Conservation (phyloP, 2,329 filamentous ascomycete genomes). For the Clarireedia paspali region DNA sequence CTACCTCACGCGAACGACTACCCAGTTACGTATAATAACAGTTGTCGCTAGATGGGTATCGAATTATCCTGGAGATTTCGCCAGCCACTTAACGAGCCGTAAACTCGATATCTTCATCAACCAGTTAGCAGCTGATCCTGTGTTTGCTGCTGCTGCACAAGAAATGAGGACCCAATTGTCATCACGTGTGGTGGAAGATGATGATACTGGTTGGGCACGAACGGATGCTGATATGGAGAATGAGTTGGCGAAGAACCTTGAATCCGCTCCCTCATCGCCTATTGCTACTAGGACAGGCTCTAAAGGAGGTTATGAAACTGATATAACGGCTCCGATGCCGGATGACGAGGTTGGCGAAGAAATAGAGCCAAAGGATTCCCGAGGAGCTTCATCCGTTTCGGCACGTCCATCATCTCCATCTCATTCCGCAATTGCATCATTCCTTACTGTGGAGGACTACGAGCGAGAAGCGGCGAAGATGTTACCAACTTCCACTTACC, state of each 20-base stretch:
- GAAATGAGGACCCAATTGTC: constrained; percentile 79
- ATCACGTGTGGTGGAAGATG: constrained; percentile 67
- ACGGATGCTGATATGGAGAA: constrained; percentile 52
- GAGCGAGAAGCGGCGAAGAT: constrained; percentile 69
- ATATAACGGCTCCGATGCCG: neutral
- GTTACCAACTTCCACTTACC: constrained; percentile 61
- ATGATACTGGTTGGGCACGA: constrained; percentile 89
- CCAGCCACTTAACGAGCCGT: constrained; percentile 63
- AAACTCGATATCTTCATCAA: constrained; percentile 68
- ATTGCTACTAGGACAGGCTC: constrained; percentile 13
- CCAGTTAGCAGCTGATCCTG: constrained; percentile 66
- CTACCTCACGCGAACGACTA: constrained; percentile 69
- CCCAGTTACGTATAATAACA: constrained; percentile 76
- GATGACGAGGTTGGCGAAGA: constrained; percentile 17
- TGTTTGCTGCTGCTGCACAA: constrained; percentile 77
- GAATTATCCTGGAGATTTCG: constrained; percentile 88
- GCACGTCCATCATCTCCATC: constrained; percentile 17
- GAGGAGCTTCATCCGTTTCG: constrained; percentile 20
- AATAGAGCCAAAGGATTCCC: constrained; percentile 21
- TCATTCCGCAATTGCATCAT: constrained; percentile 30
- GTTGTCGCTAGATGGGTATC: constrained; percentile 85
- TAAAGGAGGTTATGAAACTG: constrained; percentile 5
- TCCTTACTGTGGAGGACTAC: constrained; percentile 68
- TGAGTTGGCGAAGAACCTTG: constrained; percentile 16
- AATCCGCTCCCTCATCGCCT: constrained; percentile 20